Percentiles rank a stretch among this genome's conserved stretches.
Conservation (phyloP, 208 protist species). For the Polymyxa betae region DNA sequence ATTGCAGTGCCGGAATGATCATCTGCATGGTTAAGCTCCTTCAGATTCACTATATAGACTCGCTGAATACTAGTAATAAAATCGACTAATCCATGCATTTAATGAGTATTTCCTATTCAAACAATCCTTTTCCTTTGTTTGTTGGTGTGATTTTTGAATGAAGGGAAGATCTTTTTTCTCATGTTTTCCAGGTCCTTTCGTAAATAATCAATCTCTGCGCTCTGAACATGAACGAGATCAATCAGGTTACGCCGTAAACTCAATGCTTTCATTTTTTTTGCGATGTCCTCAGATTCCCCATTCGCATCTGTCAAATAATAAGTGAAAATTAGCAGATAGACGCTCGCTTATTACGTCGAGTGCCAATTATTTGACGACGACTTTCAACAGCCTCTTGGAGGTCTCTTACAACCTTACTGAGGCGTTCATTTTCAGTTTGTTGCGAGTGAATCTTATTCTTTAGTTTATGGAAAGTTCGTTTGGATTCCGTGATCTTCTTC, state of each 20-base stretch:
- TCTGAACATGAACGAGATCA: conserved; percentile 29
- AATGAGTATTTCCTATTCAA: neutral
- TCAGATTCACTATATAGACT: neutral
- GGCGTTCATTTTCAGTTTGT: neutral
- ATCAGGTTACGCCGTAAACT: conserved; percentile 9
- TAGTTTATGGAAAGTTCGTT: neutral
- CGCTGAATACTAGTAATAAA: neutral
- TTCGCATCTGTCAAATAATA: neutral
- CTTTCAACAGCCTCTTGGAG: neutral
- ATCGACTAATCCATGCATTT: neutral
- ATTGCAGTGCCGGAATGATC: neutral
- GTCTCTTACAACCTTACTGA: neutral
- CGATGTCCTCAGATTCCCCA: neutral
- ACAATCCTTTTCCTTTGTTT: neutral
- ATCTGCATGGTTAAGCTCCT: neutral
- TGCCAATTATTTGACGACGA: neutral
- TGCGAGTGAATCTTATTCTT: neutral
- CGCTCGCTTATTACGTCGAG: neutral
- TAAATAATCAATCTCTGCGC: conserved; percentile 21
- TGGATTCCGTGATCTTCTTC: conserved; percentile 18
- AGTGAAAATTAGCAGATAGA: neutral
- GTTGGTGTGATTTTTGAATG: neutral
- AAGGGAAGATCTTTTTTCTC: conserved; percentile 6
- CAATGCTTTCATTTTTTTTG: conserved; percentile 34
- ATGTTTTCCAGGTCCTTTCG: conserved; percentile 21